Conservation (phyloP, 768 basidiomycete species). For the Terana coerulea region DNA sequence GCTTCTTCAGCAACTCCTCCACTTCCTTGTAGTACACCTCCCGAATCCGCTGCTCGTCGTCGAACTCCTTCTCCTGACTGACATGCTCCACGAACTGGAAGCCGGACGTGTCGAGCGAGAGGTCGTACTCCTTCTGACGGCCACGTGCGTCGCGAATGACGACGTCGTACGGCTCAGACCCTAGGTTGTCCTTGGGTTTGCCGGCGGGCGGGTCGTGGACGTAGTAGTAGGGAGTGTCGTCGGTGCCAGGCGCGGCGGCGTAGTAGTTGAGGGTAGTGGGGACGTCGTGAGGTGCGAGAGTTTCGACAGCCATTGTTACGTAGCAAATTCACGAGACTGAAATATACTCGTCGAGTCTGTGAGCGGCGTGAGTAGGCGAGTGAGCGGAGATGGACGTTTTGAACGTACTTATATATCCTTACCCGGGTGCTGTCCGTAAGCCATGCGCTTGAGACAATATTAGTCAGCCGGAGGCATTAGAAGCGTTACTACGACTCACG, state of each 20-base stretch:
- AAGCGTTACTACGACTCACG: no score
- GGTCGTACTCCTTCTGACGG: conserved; percentile 23
- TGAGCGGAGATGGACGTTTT: no score
- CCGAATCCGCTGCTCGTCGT: conserved; percentile 35
- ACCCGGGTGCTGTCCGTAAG: no score
- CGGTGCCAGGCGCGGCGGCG: conserved; percentile 20
- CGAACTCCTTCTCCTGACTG: conserved; percentile 36
- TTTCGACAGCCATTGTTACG: no score
- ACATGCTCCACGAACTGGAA: conserved; percentile 35
- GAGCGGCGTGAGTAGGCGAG: no score
- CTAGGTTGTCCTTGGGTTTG: conserved; percentile 25
- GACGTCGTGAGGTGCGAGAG: conserved; percentile 31
- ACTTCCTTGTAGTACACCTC: conserved; percentile 38
- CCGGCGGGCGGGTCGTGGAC: conserved; percentile 18
- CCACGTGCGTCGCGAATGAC: conserved; percentile 30
- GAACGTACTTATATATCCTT: no score
- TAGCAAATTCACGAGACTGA: no score
- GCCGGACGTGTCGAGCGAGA: conserved; percentile 36
- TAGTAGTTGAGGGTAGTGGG: conserved; percentile 36
- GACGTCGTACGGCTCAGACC: conserved; percentile 20
- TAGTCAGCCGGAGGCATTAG: no score
- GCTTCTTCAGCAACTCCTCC: conserved; percentile 37
- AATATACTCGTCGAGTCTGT: no score
- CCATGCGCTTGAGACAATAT: no score
- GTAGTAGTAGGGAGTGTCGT: conserved; percentile 33